Base-by-base conservation (phyloP, 768 basidiomycete species). In the Rossbeevera mucosa region DNA sequence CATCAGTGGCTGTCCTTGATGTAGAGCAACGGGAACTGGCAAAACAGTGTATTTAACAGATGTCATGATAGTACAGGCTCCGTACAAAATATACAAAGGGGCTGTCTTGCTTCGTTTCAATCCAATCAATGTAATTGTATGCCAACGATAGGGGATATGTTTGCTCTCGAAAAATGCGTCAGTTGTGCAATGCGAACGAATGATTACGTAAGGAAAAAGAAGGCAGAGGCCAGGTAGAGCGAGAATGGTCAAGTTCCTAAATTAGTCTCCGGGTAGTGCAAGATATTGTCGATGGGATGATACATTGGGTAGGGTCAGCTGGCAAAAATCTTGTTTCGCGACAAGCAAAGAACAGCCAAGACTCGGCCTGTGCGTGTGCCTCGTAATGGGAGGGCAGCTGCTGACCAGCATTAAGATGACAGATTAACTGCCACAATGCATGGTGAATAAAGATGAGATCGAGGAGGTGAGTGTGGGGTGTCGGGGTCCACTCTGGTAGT, bases 351-450 rank as follows among this genome's bases (percentile, higher is more conserved):
- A 21, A 42, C 13, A 21, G 4, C 38, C 20, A 41, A 38, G 3
- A 42, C 41, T 49, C 29, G 12, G 25, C 24, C 25, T 44, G 54
- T 30, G 33, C 24, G 48, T 21, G 46, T 18, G 48, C 54, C 53
- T 33, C 42, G 44, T 21, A 41, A 30, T 29, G 47, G 16, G 45
- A 25, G 18, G 65, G 50, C 43, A 18, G 45, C 21, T 42, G 21
- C 59, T 41, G 40, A 48, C 52, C 44, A 52, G 45, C 54, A 41
- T 45, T 59, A 63, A 48, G 53, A 50, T 51, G 65, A 64, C 59
- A 55, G 51, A 48, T 57, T 49, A 44, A 52, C 57, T 47, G 66
- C 57, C 64, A 51, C 48, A 21, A 48, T 51, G 55, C 45, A 51
- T 47, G 50, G 59, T 53, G 57, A 55, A 48, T 25, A 53, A 52